Conservation (phyloP, 768 basidiomycete genomes). For the Boletus reticulatus region DNA sequence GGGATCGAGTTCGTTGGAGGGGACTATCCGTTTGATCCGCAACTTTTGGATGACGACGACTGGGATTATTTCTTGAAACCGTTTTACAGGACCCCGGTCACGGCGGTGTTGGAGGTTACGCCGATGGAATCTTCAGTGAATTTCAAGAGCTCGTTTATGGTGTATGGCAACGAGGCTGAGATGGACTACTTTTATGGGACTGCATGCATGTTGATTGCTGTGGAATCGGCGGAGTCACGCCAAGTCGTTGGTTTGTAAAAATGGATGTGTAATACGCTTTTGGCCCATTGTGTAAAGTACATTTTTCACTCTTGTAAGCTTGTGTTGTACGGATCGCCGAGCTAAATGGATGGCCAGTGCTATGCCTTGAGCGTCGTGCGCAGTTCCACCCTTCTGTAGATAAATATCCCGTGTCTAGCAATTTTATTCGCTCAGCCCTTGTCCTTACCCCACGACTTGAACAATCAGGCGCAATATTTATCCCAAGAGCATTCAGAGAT, state of each 20-base stretch:
- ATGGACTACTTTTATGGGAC: conserved; percentile 11
- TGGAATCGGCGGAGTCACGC: conserved; percentile 4
- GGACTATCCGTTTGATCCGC: not conserved
- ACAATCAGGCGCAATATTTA: conserved; percentile 62
- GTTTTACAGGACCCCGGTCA: conserved; percentile 2
- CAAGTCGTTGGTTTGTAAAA: not conserved
- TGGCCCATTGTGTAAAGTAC: no score
- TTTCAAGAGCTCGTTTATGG: not conserved
- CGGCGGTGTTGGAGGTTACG: conserved; percentile 9
- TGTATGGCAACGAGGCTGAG: conserved; percentile 2
- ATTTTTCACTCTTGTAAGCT: no score
- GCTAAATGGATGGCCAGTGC: no score
- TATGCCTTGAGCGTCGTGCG: no score
- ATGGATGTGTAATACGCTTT: not conserved
- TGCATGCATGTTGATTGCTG: conserved; percentile 13
- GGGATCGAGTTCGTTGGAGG: not conserved
- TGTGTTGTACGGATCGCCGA: no score
- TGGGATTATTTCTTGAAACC: not conserved
- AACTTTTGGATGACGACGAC: not conserved
- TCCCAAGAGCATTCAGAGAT: conserved; percentile 62
- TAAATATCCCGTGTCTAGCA: not conserved
- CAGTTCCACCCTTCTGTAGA: no score
- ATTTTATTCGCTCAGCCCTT: not conserved
- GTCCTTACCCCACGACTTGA: conserved; percentile 52
- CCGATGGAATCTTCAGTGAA: conserved; percentile 7